Conservation (phyloP, 495 filamentous ascomycete species). For the Bacidia rubella region DNA sequence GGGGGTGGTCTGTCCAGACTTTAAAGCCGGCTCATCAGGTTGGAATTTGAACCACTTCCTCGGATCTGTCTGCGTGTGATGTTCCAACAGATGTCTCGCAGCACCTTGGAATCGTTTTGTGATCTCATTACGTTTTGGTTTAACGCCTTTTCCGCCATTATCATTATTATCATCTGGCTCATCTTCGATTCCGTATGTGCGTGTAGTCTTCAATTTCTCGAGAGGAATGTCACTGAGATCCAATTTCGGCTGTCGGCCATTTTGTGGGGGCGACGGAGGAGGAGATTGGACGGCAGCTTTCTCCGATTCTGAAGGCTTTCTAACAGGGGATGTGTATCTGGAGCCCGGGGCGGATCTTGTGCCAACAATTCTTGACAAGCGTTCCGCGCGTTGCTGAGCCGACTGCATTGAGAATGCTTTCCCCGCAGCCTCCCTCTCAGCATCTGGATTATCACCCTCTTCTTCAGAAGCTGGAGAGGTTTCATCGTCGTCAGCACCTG, state of each 20-base stretch:
- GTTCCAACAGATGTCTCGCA: conserved; percentile 10
- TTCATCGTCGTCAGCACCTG: background rate
- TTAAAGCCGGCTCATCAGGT: conserved; percentile 27
- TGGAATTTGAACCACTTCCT: conserved; percentile 26
- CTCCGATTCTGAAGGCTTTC: background rate
- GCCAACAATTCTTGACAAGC: conserved; percentile 16
- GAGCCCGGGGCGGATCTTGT: conserved; percentile 20
- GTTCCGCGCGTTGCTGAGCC: conserved; percentile 17
- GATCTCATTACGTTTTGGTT: background rate
- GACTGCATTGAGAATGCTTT: conserved; percentile 15
- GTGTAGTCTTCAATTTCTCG: conserved; percentile 11
- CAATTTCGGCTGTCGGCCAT: conserved; percentile 4
- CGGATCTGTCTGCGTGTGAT: conserved; percentile 26
- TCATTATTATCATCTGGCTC: conserved; percentile 16
- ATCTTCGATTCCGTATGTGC: conserved; percentile 19
- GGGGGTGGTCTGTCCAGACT: conserved; percentile 48
- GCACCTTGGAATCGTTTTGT: background rate
- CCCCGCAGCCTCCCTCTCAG: background rate
- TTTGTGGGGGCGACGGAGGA: conserved; percentile 10
- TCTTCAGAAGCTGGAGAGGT: background rate
- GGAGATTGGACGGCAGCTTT: conserved; percentile 10
- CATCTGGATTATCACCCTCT: conserved; percentile 4
- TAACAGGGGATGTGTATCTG: conserved; percentile 4
- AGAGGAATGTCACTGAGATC: conserved; percentile 18
- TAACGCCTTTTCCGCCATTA: background rate